Base-by-base conservation (phyloP, 371 early-diverging fungal species). In the Syncephalis plumigaleata region DNA sequence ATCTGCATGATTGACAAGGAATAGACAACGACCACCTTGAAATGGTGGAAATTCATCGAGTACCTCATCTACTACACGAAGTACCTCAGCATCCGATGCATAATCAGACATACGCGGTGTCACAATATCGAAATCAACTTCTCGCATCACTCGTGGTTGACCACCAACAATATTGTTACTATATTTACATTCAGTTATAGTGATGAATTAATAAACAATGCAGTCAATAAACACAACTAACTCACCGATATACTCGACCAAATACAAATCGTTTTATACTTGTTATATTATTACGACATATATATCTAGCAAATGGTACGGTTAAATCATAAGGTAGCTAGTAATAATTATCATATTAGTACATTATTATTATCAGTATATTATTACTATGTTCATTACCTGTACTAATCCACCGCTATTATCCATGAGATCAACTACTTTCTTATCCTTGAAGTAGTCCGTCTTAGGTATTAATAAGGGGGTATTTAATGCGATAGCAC, bases 81-180 rank as follows among this genome's bases (percentile, higher is more conserved):
- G 58, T 1, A 91, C 78, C 56, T 95, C 96, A 1, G 91, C 91
- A 44, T 91, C 94, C 0, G 88, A 73, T 7, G 76, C 77, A 71
- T 89, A 81, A 7, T 64, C 53, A 1, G 70, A 70, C 2, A 71
- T 64, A 3, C 70, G 62, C 7, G 70, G 66, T 43, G 67, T 70
- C 3, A 93, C 82, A 27, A 91, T 85, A 52, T 95, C 96, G 65
- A 94, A 93, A 49, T 90, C 87, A 24, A 80, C 89, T 53, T 88
- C 90, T 27, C 75, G 55, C 0, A 81, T 74, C 2, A 72, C 63
- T 45, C 79, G 67, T 1, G 93, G 93, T 55, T 91, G 92, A 1
- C 87, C 84, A 13, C 79, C 79, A 13, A 66, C 72, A 17, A 67
- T 65, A 36, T 75, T 79, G 54, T 80, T 78, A n/a, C 67, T 49